These are phyloP conservation scores for Cadophora sp. DNA, from an alignment of 2,329 filamentous ascomycete species.

Conservation along the genomic window DNA sequence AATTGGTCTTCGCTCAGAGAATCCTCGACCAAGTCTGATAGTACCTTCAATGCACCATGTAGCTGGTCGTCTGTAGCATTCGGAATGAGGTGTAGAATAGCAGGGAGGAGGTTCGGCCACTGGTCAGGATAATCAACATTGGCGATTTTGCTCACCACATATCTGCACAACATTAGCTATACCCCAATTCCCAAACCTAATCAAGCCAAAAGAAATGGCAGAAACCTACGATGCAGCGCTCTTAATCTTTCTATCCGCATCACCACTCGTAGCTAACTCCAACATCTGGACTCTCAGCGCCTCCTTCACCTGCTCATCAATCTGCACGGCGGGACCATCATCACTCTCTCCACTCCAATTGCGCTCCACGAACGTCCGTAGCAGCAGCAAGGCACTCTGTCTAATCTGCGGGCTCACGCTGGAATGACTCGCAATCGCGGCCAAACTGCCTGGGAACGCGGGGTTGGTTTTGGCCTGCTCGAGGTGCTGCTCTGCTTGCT, in stretches of 20 bases:
- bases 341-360: constrained; percentile 83
- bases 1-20: constrained; percentile 95
- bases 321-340: constrained; percentile 65
- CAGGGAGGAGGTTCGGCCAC: constrained; percentile 89
- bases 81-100: constrained; percentile 78
- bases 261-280: constrained; percentile 74
- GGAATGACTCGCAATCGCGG: constrained; percentile 79
- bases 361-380: constrained; percentile 83
- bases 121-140: constrained; percentile 91
- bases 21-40: constrained; percentile 90
- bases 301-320: constrained; percentile 75
- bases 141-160: constrained; percentile 90
- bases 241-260: constrained; percentile 84
- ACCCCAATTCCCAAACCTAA: neutral
- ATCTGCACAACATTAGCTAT: constrained; percentile 50
- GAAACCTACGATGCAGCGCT: constrained; percentile 77
- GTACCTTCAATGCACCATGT: constrained; percentile 87
- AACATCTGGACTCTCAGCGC: constrained; percentile 77
- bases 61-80: constrained; percentile 79
- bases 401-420: constrained; percentile 77
- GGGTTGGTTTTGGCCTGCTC: constrained; percentile 57
- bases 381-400: constrained; percentile 79
- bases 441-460: constrained; percentile 79
- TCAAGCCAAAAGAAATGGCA: neutral
- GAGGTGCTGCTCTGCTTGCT: constrained; percentile 73